Evolutionary conservation across 163 green algal species (phyloP), one percentile per base, ranked within the genome.

Genomic region (Coccomyxa subellipsoidea): DNA sequence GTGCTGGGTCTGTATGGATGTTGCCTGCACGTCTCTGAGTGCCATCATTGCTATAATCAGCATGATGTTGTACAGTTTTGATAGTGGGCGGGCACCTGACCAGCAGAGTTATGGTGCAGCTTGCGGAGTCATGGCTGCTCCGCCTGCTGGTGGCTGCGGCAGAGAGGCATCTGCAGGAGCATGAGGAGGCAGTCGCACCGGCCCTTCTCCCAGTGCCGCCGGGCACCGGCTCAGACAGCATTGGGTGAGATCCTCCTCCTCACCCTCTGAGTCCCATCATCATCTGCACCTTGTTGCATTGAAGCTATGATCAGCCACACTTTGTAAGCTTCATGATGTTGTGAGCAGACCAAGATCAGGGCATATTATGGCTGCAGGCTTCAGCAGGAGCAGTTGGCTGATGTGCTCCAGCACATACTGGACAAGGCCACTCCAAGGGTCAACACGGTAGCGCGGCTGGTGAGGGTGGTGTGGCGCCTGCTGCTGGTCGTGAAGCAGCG

Each of bases 91-190:
- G n/a, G n/a, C n/a, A n/a, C n/a, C n/a, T n/a, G n/a, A n/a, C n/a
- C n/a, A n/a, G n/a, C n/a, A n/a, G n/a, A n/a, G n/a, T n/a, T 36
- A 36, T 73, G 66, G 29, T 73, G 66, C 66, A 73, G 66, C 66
- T 73, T 32, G 66, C 66, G 4, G 66, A 73, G 66, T 34, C 18
- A 18, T 73, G 66, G 66, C 66, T 73, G 66, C 66, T 73, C 29
- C 66, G 66, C 10, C 66, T 73, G 27, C 27, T 73, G 27, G n/a
- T 73, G 27, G 66, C 66, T 5, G 66, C 66, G 27, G 66, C 66
- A 8, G 29, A 73, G 27, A 73, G 66, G 8, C 66, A 73, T 8
- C 18, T 73, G 66, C 21, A 34, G 2, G 66, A 73, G 29, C 27
- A 36, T 18, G n/a, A 73, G 27, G 66, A 73, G 29, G 8, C 31